Evolutionary conservation across 2,329 filamentous ascomycete species (phyloP), one percentile per base, ranked within the genome.

Genomic region (Pseudocercospora crystallina): DNA sequence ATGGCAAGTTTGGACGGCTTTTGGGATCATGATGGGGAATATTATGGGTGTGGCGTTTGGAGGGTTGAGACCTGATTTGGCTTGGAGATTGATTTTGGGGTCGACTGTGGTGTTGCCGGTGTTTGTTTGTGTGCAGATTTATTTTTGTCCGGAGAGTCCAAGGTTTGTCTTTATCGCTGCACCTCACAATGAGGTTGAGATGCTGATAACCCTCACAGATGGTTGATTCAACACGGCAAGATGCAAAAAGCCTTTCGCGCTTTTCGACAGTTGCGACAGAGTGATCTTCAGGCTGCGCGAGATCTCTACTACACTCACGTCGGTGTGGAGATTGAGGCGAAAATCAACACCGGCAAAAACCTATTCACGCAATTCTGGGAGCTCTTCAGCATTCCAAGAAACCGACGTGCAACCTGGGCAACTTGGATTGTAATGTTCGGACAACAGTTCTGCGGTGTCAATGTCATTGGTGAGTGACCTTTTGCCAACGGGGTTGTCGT

Each of bases 21-120:
- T 86, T 72, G 81, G 82, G 31, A 84, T 86, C 58, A 81, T 86
- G 63, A 69, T 86, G n/a, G 84, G 83, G 7, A 86, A 85, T 60
- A 71, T 86, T 30, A 44, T 34, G 3, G 45, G 43, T 31, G 44
- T 40, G 14, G 36, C 82, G 36, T 74, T 76, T 0, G 80, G 81
- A 8, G 63, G 63, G 2, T 76, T 84, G 36, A 26, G 20, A 26
- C 20, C 20, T 3, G 20, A 26, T 26, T 7, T 26, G 20, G 74
- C 80, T 3, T 87, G 84, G 84, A 74, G 84, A 32, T 71, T 86
- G 14, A 82, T 62, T 38, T 44, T 87, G 7, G 84, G 77, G 5
- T 84, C 82, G 2, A 83, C 85, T 2, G 82, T 86, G 43, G 79
- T 86, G 31, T 84, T 84, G 1, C 82, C 83, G 0, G 68, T 87